A percentile compares a stretch with the other conserved stretches of the same genome.
These are phyloP conservation scores for Halenospora varia DNA, from an alignment of 495 filamentous ascomycete species.

Conservation along the genomic window DNA sequence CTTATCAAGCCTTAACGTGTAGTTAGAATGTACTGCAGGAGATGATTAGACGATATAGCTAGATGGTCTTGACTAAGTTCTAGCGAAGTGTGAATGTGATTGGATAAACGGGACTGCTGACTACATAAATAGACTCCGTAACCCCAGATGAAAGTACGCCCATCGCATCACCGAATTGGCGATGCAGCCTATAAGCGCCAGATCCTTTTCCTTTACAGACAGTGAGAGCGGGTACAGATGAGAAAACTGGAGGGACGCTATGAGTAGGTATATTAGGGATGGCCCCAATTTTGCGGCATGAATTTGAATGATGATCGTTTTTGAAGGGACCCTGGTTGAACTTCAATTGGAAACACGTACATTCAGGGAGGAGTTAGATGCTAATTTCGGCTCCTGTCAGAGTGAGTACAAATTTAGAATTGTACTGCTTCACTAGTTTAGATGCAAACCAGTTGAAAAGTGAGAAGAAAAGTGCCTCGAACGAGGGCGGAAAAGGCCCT, in stretches of 20 bases:
- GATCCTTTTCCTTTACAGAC: slow-evolving; percentile 5
- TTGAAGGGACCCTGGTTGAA: background rate
- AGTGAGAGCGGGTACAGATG: slow-evolving; percentile 4
- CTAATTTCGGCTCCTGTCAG: slow-evolving; percentile 2
- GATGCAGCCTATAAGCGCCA: background rate
- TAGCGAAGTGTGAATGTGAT: slow-evolving; percentile 3
- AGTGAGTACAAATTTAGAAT: slow-evolving; percentile 2
- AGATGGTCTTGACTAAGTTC: too few relatives aligned
- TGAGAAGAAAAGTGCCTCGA: too few relatives aligned
- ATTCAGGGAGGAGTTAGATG: slow-evolving; percentile 2
- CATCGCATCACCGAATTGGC: slow-evolving; percentile 1
- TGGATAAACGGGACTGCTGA: slow-evolving; percentile 1
- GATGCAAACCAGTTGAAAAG: slow-evolving; percentile 2
- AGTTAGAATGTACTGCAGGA: too few relatives aligned
- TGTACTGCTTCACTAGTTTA: slow-evolving; percentile 2
- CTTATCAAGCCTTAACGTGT: too few relatives aligned
- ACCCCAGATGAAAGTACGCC: slow-evolving; percentile 4
- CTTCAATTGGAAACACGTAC: background rate
- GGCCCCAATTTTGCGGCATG: background rate
- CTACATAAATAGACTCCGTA: slow-evolving; percentile 1
- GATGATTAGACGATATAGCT: too few relatives aligned
- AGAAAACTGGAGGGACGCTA: slow-evolving; percentile 2
- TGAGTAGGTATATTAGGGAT: background rate
- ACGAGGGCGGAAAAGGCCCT: too few relatives aligned
- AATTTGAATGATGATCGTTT: background rate